Evolutionary conservation across 768 basidiomycete species (phyloP), one percentile per base, ranked within the genome.

Genomic region (Mycena rosella): DNA sequence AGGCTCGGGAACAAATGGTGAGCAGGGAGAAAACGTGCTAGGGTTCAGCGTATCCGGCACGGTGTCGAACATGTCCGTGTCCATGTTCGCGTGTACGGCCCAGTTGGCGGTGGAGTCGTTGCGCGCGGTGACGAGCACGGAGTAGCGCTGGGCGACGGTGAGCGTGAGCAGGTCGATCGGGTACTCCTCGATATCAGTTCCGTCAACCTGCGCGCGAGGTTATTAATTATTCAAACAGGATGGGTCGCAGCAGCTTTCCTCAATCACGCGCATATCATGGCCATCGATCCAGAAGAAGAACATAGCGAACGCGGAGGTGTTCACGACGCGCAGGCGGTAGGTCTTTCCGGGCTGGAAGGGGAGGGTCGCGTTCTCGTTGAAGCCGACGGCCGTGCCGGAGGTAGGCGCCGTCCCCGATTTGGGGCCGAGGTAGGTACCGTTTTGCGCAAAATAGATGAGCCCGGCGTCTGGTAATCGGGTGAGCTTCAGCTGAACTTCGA

Each of bases 241-340:
- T 48, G 13, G 52, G n/a, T 13, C 63, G 13, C 15, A 48, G 26
- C 14, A 49, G 81, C 91, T 45, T 76, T 92, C 93, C 2, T 96
- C 94, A 67, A 96, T 92, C 67, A 95, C 86, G 8, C 84, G 81
- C 93, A 96, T 94, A 32, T 92, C 86, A 73, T 96, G 94, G 4
- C 94, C 94, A 68, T 95, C 94, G 47, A 96, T 93, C 91, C 92
- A 94, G 78, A 96, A 94, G 83, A 84, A 94, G 79, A 94, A 94
- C 40, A 87, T 85, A 1, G 88, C 75, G 65, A 96, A 90, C 0
- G 88, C 93, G 44, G 87, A 84, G n/a, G 86, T 91, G 78, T 98
- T 98, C 74, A 98, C 82, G 72, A 99, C 82, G 20, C 96, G 89
- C 32, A 98, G 83, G 20, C 95, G 89, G 78, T 99, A 98, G 4